Evolutionary conservation across 2,329 filamentous ascomycete genomes (phyloP), one percentile per base, ranked within the genome.

Genomic region (Furcasterigmium furcatum): DNA sequence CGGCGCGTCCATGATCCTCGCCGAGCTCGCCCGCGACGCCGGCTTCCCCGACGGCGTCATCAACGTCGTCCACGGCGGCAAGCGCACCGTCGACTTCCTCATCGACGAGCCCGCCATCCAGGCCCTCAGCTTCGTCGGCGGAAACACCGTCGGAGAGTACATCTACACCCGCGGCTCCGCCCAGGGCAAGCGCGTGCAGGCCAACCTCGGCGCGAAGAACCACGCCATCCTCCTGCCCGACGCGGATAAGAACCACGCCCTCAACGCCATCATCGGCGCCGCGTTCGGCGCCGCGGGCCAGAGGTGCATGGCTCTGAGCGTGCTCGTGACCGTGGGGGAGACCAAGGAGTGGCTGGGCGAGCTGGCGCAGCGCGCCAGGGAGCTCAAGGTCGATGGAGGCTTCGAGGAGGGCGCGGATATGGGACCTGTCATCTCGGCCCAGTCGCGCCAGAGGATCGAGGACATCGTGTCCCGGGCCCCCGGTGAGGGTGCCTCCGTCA

Each of bases 181-280:
- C 56, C 82, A 85, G 46, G 82, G 83, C 52, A 87, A 86, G 70
- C 79, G 83, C 55, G 80, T 84, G 16, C 83, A 86, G 64, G 82
- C 82, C 58, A 86, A 86, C 64, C 63, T 86, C 46, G 82, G 83
- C 25, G 83, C 82, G 3, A 87, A 86, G 73, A 87, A 87, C 70
- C 83, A 86, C 61, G 82, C 81, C 36, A 79, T 80, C 39, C 74
- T 87, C 20, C 68, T 86, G 22, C 82, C 82, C 2, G 83, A 87
- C 63, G 80, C 75, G 70, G 84, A 85, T 70, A 85, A 84, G 73
- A 84, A 85, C 65, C 80, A 84, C 47, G 73, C 81, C 4, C 62
- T 87, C 38, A 84, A 85, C 56, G 79, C 81, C 25, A 84, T 86
- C 59, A 73, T 77, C 8, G 83, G 82, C 49, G 83, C 82, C 38